phyloP scores from a whole-genome alignment of 257 asterid genomes.

The Gardenia jasminoides region DNA sequence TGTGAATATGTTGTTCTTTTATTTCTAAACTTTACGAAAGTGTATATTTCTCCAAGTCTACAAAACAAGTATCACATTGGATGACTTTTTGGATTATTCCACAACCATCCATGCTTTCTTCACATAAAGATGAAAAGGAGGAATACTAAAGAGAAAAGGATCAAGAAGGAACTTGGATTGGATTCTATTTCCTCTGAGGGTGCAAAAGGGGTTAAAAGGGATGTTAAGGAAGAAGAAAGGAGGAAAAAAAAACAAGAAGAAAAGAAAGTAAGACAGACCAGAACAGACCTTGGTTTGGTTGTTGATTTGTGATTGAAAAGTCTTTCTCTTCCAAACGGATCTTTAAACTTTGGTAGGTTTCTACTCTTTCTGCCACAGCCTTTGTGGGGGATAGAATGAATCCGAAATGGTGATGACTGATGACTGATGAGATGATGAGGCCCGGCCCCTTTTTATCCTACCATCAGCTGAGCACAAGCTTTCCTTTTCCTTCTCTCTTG shows the following conservation, averaged over 20 bases:
- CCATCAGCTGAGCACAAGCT: slow-evolving; percentile 19
- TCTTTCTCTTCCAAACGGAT: slow-evolving; percentile 10
- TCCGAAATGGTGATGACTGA: slow-evolving; percentile 7
- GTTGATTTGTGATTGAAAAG: slow-evolving; percentile 19
- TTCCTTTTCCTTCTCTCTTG: slow-evolving; percentile 24
- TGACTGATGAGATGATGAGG: not conserved
- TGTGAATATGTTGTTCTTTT: not conserved
- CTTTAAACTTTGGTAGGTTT: not conserved
- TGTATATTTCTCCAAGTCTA: not conserved
- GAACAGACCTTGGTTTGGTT: slow-evolving; percentile 35
- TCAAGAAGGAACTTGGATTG: slow-evolving; percentile 35
- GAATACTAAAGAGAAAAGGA: slow-evolving; percentile 27
- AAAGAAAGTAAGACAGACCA: not conserved
- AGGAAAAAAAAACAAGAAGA: slow-evolving; percentile 27
- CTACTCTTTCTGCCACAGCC: slow-evolving; percentile 13
- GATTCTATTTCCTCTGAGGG: slow-evolving; percentile 29
- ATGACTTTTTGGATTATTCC: slow-evolving; percentile 45
- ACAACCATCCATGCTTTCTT: slow-evolving; percentile 29
- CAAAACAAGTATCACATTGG: slow-evolving; percentile 18
- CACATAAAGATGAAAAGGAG: slow-evolving; percentile 49
- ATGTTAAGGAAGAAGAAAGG: slow-evolving; percentile 20
- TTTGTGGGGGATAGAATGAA: slow-evolving; percentile 14
- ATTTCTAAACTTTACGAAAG: not conserved
- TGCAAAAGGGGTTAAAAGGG: slow-evolving; percentile 27
- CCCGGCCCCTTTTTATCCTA: slow-evolving; percentile 43